A percentile compares a stretch with the other conserved stretches of the same genome.
Evolutionary conservation across 2,329 filamentous ascomycete genomes (phyloP).

Genomic region (Remersonia thermophila): DNA sequence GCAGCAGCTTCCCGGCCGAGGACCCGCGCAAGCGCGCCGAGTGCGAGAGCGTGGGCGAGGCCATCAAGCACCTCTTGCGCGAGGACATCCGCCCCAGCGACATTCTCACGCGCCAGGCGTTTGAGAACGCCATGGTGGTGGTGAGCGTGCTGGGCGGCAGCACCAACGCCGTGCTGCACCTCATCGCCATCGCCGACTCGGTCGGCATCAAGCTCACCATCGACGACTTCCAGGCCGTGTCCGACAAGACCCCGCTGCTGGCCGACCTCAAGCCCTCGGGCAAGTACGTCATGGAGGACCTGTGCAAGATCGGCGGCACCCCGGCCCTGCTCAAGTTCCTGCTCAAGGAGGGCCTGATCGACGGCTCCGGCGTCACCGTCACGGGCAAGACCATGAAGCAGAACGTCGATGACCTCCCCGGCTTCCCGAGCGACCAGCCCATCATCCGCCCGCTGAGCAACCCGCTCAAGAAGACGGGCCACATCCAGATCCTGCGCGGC

Average conservation of each 20-base stretch:
- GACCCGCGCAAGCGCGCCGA: slow-evolving; percentile 59
- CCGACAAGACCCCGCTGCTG: slow-evolving; percentile 65
- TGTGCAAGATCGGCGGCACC: slow-evolving; percentile 78
- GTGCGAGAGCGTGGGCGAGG: slow-evolving; percentile 58
- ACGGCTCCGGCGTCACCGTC: slow-evolving; percentile 69
- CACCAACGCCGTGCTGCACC: slow-evolving; percentile 74
- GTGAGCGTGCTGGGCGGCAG: slow-evolving; percentile 74
- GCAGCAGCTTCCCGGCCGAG: slow-evolving; percentile 68
- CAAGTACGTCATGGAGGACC: slow-evolving; percentile 74
- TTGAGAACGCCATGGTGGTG: slow-evolving; percentile 76
- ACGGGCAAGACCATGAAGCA: slow-evolving; percentile 83
- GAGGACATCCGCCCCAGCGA: slow-evolving; percentile 69
- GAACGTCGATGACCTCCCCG: slow-evolving; percentile 66
- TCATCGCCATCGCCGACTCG: slow-evolving; percentile 73
- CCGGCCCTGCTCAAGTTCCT: slow-evolving; percentile 81
- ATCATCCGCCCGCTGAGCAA: slow-evolving; percentile 72
- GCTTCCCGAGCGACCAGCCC: slow-evolving; percentile 62
- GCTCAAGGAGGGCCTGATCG: slow-evolving; percentile 67
- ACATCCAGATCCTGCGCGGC: slow-evolving; percentile 78
- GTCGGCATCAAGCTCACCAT: slow-evolving; percentile 73
- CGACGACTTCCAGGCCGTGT: slow-evolving; percentile 76
- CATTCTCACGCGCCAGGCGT: slow-evolving; percentile 67
- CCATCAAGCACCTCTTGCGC: slow-evolving; percentile 61
- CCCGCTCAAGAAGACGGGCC: slow-evolving; percentile 77
- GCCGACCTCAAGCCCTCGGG: slow-evolving; percentile 77